phyloP scores from a whole-genome alignment of 1,284 basidiomycete species.

The Cerioporus squamosus region DNA sequence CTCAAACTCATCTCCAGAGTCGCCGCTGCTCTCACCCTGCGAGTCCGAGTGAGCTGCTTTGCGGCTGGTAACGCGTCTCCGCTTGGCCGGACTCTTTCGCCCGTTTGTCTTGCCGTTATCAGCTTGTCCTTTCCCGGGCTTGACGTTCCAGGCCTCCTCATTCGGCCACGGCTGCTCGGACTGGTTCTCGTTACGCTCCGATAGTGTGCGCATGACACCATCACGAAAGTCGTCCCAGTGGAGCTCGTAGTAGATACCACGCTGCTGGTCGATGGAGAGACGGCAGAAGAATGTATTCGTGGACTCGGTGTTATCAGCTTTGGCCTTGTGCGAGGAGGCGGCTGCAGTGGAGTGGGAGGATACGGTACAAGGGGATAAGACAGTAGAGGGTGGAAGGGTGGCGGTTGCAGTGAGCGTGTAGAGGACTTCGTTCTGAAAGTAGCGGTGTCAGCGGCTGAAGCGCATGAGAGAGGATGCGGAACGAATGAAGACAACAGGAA shows the following conservation, averaged over 20 bases:
- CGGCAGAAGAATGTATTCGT: conserved; percentile 54
- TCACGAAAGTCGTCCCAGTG: conserved; percentile 56
- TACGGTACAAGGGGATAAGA: conserved; percentile 58
- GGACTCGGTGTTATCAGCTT: not conserved
- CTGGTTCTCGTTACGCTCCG: conserved; percentile 9
- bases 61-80: not conserved
- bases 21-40: not conserved
- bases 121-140: not conserved
- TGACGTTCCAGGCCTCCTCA: conserved; percentile 14
- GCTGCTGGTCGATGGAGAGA: conserved; percentile 59
- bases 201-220: conserved; percentile 41
- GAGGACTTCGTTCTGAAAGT: conserved; percentile 68
- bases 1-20: conserved; percentile 4
- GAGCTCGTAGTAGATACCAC: conserved; percentile 66
- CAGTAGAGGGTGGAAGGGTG: conserved; percentile 51
- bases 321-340: not conserved
- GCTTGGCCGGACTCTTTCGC: not conserved
- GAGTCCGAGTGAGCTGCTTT: not conserved
- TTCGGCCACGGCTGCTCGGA: conserved; percentile 7
- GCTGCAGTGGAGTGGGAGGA: conserved; percentile 26
- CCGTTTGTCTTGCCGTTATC: not conserved
- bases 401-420: conserved; percentile 56
- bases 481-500: too few relatives aligned
- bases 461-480: not conserved
- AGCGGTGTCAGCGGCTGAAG: not conserved